Evolutionary conservation across 1,139 yeast species (phyloP), one percentile per base, ranked within the genome.

Genomic region (Scheffersomyces lignicola): DNA sequence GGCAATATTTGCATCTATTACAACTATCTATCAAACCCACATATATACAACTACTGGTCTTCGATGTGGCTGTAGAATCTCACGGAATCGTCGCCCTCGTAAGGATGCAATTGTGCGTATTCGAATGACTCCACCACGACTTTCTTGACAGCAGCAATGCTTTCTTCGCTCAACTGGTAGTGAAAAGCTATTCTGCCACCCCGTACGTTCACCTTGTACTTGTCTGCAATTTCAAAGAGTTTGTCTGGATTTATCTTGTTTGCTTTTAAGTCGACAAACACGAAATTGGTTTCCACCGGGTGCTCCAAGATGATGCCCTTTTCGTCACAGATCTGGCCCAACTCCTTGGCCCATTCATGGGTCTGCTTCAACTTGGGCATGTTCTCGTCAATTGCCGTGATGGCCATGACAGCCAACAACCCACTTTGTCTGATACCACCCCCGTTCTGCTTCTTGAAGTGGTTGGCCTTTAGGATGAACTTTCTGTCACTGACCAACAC

Each of bases 401-500:
- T 53, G 2, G 74, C 75, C 73, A 68, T 68, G 35, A 53, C 48
- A 3, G 73, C 58, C 39, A 69, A 49, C 17, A 69, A 41, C 1
- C 76, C 76, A 11, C 73, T 60, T 49, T 70, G 76, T 41, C 76
- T 56, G 31, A 70, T 63, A 4, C 76, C 76, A 8, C 76, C 76
- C 30, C 76, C 76, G 37, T 58, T 59, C 45, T 70, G 76, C 43
- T 70, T 70, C 33, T 60, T 65, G 51, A 70, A 69, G 45, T 70
- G 76, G 44, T 69, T 70, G 22, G 75, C 73, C 46, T 69, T 70
- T 16, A 44, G 44, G 13, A 69, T 64, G 43, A 66, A 61, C 26
- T 51, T 50, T 24, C 44, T 37, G 15, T 52, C 49, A 1, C 69
- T 60, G 1, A 69, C 76, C 36, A 70, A 52, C 3, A 69, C 64